Conservation (phyloP, 495 filamentous ascomycete species). For the Ascobolus immersus region DNA sequence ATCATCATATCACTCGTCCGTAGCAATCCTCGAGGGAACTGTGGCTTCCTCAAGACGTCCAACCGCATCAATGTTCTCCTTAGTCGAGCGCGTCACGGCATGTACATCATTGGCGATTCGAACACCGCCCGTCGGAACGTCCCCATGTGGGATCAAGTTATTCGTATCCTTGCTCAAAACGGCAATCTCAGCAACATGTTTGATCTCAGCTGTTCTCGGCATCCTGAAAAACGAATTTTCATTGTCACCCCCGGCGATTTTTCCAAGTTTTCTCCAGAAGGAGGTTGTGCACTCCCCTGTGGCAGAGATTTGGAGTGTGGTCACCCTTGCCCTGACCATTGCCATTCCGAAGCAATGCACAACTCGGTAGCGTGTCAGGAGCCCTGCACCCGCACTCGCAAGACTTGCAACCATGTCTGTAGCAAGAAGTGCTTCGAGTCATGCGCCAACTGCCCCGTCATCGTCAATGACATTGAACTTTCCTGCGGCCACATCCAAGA, state of each 20-base stretch:
- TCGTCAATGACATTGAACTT: neutral
- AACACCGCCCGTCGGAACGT: conserved; percentile 28
- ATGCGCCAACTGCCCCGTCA: neutral
- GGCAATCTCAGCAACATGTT: conserved; percentile 29
- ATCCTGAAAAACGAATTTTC: conserved; percentile 30
- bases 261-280: conserved; percentile 33
- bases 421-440: neutral
- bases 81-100: conserved; percentile 42
- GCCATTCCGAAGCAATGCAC: neutral
- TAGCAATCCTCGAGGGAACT: conserved; percentile 32
- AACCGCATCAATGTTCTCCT: conserved; percentile 62
- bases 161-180: conserved; percentile 25
- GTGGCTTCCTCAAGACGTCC: conserved; percentile 41
- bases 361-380: neutral
- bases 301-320: conserved; percentile 7
- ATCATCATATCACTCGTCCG: conserved; percentile 51
- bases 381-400: neutral
- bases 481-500: neutral
- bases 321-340: neutral
- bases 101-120: conserved; percentile 58
- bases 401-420: neutral
- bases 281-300: conserved; percentile 40
- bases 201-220: conserved; percentile 39
- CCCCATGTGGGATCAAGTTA: conserved; percentile 44
- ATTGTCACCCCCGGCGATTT: conserved; percentile 41